Evolutionary conservation across 768 basidiomycete species (phyloP), one percentile per base, ranked within the genome.

Genomic region (Podaxis sp.): DNA sequence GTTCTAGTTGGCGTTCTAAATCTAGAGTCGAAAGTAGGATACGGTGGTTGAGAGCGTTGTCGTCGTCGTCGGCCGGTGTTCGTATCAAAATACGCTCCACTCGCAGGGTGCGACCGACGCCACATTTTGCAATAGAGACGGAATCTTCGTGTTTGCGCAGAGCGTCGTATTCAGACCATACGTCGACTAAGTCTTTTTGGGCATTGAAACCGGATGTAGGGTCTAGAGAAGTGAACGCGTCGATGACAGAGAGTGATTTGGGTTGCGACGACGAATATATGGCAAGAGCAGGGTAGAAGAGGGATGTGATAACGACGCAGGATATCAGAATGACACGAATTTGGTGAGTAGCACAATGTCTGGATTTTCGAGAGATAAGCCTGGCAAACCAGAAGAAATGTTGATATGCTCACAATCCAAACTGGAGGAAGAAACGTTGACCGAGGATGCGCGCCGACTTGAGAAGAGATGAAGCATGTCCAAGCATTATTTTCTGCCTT

Each of bases 321-420:
- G 91, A 94, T 64, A 94, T 87, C 66, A 96, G 83, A 72, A 96
- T 92, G 54, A 95, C 86, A 57, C 92, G 87, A 59, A 93, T 92
- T 74, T 94, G 94, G 74, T 94, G 92, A 1, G 89, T 92, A 65
- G 93, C 91, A 69, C 93, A 94, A 71, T 94, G 93, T 62, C 93
- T 94, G 68, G 12, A 58, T 47, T 9, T 29, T 29, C 27, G 33
- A 59, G 13, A 41, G 12, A 60, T 63, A 64, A 63, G 54, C 62
- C 64, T 19, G 40, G 57, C 63, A 51, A 17, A 9, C 9, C 24
- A 36, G 19, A 17, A 49, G 15, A 12, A 29, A 19, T 50, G 54
- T 24, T 61, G 41, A 40, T 37, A 37, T 56, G 85, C 91, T 71
- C 75, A 93, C 91, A 93, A 78, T 76, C 91, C 91, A 70, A 93